Percentiles rank a stretch among this genome's conserved stretches.
phyloP scores from a whole-genome alignment of 805 yeast genomes.

The Metschnikowia picachoensis region DNA sequence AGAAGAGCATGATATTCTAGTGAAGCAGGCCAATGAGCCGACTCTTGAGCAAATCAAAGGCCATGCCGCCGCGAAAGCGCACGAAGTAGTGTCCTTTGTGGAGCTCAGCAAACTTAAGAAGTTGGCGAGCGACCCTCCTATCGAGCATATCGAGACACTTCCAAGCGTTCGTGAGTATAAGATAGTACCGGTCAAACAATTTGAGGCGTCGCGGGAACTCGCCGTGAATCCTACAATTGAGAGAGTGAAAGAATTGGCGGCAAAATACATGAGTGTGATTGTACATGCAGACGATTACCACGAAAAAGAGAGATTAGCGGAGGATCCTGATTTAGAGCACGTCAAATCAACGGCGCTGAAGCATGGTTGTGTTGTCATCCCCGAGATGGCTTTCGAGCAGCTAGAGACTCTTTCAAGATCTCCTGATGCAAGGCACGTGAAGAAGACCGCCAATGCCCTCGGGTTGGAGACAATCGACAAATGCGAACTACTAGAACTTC shows the following conservation, averaged over 20 bases:
- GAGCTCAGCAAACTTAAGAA: conserved; percentile 5
- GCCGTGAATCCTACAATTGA: conserved; percentile 10
- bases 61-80: conserved; percentile 4
- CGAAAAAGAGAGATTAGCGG: conserved; percentile 4
- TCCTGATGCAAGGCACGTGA: conserved; percentile 10
- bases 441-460: conserved; percentile 7
- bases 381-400: conserved; percentile 5
- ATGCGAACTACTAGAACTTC: conserved; percentile 6
- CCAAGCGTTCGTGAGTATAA: conserved; percentile 1
- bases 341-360: conserved; percentile 6
- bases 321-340: conserved; percentile 9
- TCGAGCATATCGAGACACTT: conserved; percentile 9
- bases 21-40: conserved; percentile 7
- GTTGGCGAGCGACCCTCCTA: conserved; percentile 10
- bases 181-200: conserved; percentile 4
- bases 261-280: conserved; percentile 6
- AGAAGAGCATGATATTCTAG: conserved; percentile 6
- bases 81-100: conserved; percentile 1
- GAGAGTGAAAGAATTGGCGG: conserved; percentile 16
- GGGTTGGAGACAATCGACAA: conserved; percentile 4
- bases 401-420: conserved; percentile 9
- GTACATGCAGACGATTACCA: conserved; percentile 11
- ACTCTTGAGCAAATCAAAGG: conserved; percentile 5
- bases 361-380: conserved; percentile 8
- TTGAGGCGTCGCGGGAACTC: conserved; percentile 2